A percentile compares a stretch with the other conserved stretches of the same genome.
Evolutionary conservation across 352 stramenopile genomes (phyloP).

Genomic region (Phytopythium helicoides): DNA sequence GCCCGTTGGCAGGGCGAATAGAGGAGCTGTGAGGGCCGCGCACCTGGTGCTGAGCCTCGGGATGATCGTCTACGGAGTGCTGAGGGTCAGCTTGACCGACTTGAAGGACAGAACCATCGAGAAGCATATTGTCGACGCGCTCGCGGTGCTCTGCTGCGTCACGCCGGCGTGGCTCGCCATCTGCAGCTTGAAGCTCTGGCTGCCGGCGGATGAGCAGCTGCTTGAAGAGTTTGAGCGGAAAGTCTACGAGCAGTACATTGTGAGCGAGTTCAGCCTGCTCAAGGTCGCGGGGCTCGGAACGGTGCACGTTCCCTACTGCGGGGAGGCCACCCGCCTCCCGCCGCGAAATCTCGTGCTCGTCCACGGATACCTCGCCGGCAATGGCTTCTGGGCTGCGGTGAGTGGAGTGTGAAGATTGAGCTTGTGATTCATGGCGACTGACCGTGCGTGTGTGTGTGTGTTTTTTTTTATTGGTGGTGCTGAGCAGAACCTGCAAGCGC

Average conservation of each 20-base stretch:
- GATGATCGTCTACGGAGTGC: conserved; percentile 44
- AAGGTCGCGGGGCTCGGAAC: conserved; percentile 69
- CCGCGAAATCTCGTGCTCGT: conserved; percentile 66
- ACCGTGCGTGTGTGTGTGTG: too few species aligned
- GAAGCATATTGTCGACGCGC: conserved; percentile 29
- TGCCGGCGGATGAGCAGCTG: conserved; percentile 42
- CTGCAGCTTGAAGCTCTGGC: conserved; percentile 49
- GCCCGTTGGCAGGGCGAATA: conserved; percentile 7
- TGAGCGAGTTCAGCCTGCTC: conserved; percentile 46
- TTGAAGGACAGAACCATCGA: conserved; percentile 30
- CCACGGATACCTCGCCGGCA: conserved; percentile 76
- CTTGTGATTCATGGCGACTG: too few species aligned
- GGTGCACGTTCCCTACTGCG: conserved; percentile 75
- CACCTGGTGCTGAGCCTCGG: conserved; percentile 20
- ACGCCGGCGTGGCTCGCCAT: conserved; percentile 49
- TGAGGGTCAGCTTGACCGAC: conserved; percentile 33
- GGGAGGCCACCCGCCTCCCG: conserved; percentile 44
- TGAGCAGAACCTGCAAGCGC: conserved; percentile 70
- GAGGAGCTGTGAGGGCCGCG: conserved; percentile 6
- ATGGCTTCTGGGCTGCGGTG: conserved; percentile 75
- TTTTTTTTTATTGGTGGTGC: too few species aligned
- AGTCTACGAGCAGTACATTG: conserved; percentile 68
- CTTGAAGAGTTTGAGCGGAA: conserved; percentile 60
- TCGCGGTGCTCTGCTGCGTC: conserved; percentile 41
- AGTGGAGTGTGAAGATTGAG: conserved; percentile 7